Percentiles rank a stretch among this genome's conserved stretches.
Conservation (phyloP, 2,329 filamentous ascomycete species). For the Xylariaceae sp. region DNA sequence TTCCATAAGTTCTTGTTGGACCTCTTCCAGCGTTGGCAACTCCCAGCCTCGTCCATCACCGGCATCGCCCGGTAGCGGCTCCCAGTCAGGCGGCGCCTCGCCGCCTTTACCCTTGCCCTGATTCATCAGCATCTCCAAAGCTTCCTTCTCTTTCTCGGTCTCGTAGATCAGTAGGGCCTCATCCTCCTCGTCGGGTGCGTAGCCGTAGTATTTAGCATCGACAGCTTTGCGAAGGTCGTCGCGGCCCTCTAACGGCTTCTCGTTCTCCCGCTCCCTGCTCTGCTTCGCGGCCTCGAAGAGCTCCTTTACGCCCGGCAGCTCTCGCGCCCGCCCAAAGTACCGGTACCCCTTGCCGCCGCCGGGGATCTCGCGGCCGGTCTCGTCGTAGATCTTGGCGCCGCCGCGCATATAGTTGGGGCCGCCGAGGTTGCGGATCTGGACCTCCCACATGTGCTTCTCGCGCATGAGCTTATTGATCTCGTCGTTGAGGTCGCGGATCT, state of each 20-base stretch:
- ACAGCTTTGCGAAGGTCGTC: slow-evolving; percentile 71
- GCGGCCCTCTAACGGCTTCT: slow-evolving; percentile 62
- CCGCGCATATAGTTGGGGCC: slow-evolving; percentile 94
- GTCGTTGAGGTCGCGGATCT: slow-evolving; percentile 96
- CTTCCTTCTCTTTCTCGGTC: slow-evolving; percentile 75
- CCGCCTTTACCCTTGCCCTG: slow-evolving; percentile 45
- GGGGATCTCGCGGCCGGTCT: slow-evolving; percentile 65
- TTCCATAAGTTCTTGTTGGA: slow-evolving; percentile 91
- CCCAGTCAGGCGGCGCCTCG: slow-evolving; percentile 66
- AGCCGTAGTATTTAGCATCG: slow-evolving; percentile 94
- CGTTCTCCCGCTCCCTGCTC: slow-evolving; percentile 42
- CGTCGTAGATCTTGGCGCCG: slow-evolving; percentile 64
- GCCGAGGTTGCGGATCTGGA: slow-evolving; percentile 91
- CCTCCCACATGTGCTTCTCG: slow-evolving; percentile 99
- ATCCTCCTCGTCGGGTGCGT: slow-evolving; percentile 89
- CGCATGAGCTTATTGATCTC: slow-evolving; percentile 99
- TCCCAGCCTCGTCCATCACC: slow-evolving; percentile 81
- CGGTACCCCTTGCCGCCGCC: slow-evolving; percentile 85
- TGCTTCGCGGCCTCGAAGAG: slow-evolving; percentile 76
- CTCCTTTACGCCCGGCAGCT: slow-evolving; percentile 93
- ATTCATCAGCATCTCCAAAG: slow-evolving; percentile 62
- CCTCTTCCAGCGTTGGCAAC: slow-evolving; percentile 81
- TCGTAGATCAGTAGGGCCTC: slow-evolving; percentile 77
- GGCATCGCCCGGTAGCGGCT: slow-evolving; percentile 78
- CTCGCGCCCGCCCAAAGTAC: slow-evolving; percentile 86